Percentiles rank a stretch among this genome's conserved stretches.
Conservation (phyloP, 768 basidiomycete genomes). For the Gautieria morchelliformis region DNA sequence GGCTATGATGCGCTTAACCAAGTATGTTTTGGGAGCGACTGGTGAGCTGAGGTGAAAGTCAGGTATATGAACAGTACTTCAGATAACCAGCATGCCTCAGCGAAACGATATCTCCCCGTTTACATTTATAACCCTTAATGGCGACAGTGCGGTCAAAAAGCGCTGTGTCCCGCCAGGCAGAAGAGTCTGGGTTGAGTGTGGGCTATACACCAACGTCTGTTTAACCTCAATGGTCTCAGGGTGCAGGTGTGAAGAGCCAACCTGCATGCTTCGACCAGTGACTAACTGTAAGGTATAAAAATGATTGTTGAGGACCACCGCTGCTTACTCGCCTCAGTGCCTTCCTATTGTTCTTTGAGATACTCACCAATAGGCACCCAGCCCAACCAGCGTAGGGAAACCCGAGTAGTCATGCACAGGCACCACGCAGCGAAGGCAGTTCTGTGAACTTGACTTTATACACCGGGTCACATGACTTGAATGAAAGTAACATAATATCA, state of each 20-base stretch:
- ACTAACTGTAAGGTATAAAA: slow-evolving; percentile 34
- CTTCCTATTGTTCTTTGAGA: background rate
- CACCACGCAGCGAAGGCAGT: too few species aligned
- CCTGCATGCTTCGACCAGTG: slow-evolving; percentile 68
- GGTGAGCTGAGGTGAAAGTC: slow-evolving; percentile 41
- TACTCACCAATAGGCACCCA: slow-evolving; percentile 1
- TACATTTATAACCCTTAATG: slow-evolving; percentile 25
- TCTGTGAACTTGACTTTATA: too few species aligned
- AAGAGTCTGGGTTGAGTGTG: slow-evolving; percentile 66
- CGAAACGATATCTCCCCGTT: slow-evolving; percentile 57
- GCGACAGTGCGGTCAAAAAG: slow-evolving; percentile 49
- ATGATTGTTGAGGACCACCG: background rate
- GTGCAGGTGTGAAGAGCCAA: slow-evolving; percentile 16
- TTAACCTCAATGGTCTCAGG: background rate
- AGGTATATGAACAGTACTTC: background rate
- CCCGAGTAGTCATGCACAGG: background rate
- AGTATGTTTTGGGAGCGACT: slow-evolving; percentile 35
- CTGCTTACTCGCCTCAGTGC: background rate
- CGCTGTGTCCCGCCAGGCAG: slow-evolving; percentile 48
- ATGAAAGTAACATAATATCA: too few species aligned
- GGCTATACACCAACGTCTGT: slow-evolving; percentile 26
- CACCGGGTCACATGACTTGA: too few species aligned
- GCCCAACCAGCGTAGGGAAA: background rate
- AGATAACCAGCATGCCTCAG: slow-evolving; percentile 34
- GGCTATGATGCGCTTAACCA: slow-evolving; percentile 61